Evolutionary conservation across 495 filamentous ascomycete species (phyloP), one percentile per base, ranked within the genome.

Genomic region (Neurospora sp.): DNA sequence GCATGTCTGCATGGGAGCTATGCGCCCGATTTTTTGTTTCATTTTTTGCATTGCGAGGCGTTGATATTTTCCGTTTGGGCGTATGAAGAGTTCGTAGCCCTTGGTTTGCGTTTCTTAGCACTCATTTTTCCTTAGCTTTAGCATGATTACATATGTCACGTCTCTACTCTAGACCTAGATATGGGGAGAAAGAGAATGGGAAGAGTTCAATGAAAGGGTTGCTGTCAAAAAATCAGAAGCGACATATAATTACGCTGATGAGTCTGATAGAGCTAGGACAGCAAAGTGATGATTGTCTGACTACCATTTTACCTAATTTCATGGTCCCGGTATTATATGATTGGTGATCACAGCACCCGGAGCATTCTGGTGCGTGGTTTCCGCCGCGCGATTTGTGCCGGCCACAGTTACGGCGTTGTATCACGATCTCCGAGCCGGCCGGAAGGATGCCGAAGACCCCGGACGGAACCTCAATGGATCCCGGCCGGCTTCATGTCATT

Each of bases 31-130:
- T 66, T 16, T 71, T 66, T 66, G 7, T 42, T 39, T 20, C 20
- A 11, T 73, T 69, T 40, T 40, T 46, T 40, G 70, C 73, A 74
- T 74, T 16, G 69, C 70, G 18, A 71, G 70, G 70, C 40, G 49
- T 74, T 72, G 71, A 11, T 31, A 3, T 23, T 14, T 37, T 6
- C 27, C 0, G 6, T n/a, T 66, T 69, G 20, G n/a, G 70, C n/a
- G 69, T 39, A 20, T 71, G 70, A 71, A 37, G 39, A 46, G 71
- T 72, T 72, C 49, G 0, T 60, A 20, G 1, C 49, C 49, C 20
- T 60, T 60, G 49, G 40, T 37, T 14, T 23, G 42, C 23, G 27
- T 49, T 44, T 38, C 31, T 38, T 72, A 66, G 42, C 71, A 72
- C 18, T 20, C 39, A 0, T 40, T 66, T 62, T 66, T 16, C 1